phyloP scores from a whole-genome alignment of 2,329 filamentous ascomycete genomes.

The Xylaria sp. region DNA sequence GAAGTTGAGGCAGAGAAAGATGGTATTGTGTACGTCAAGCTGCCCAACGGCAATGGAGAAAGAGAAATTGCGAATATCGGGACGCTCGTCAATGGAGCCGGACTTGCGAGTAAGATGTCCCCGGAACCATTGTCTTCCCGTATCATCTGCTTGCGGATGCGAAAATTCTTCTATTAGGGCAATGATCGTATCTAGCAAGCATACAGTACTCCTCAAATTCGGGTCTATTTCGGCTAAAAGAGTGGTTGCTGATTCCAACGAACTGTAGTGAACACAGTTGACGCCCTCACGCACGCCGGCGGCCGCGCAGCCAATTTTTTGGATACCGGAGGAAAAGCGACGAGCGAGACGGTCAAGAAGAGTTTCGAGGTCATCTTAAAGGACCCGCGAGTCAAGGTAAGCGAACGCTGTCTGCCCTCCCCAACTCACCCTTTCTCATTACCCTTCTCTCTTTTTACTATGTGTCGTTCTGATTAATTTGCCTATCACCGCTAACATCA shows the following conservation, averaged over 20 bases:
- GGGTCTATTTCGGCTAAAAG: not conserved
- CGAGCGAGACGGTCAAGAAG: conserved; percentile 80
- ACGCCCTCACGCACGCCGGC: conserved; percentile 76
- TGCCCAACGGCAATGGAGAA: conserved; percentile 55
- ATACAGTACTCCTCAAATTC: not conserved
- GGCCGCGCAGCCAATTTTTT: conserved; percentile 84
- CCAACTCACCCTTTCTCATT: not conserved
- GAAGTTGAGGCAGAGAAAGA: conserved; percentile 73
- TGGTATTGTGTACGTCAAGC: conserved; percentile 83
- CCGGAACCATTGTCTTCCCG: not conserved
- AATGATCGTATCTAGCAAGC: not conserved
- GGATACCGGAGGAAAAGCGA: conserved; percentile 90
- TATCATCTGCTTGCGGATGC: not conserved
- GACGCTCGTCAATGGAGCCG: conserved; percentile 88
- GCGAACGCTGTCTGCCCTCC: conserved; percentile 49
- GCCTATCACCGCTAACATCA: not conserved
- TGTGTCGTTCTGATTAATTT: not conserved
- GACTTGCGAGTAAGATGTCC: conserved; percentile 70
- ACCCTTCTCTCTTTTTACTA: not conserved
- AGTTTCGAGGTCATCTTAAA: conserved; percentile 79
- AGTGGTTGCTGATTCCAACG: not conserved
- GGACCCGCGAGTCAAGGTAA: conserved; percentile 76
- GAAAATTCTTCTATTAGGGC: not conserved
- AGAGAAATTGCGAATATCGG: conserved; percentile 66
- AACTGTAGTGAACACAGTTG: conserved; percentile 79